Base-by-base conservation (phyloP, 73 alveolate genomes). In the Paramecium sonneborni region DNA sequence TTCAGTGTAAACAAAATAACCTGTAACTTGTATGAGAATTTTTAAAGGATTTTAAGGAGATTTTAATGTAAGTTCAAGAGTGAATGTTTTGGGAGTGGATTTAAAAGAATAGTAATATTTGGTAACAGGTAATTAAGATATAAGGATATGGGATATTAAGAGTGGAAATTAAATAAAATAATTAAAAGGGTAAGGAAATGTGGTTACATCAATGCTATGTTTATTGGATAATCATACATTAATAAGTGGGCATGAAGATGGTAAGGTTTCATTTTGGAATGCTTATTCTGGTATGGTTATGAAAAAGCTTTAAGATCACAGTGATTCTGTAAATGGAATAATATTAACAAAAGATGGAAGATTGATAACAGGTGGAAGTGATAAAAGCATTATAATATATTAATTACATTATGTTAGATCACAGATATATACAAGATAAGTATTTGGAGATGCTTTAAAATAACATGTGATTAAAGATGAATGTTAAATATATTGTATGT, bases 201-300 rank as follows among this genome's bases (percentile, higher is more conserved):
- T 38, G 12, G 24, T 79, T 5, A 79, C 90, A 18, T 38, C 76
- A 14, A 24, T 79, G 55, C 23, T 39, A 38, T 46, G 76, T 43
- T 23, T 79, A 20, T 18, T 23, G 8, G 90, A 79, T 79, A 41
- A 30, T 39, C 90, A 79, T 79, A 43, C 90, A 23, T n/a, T 79
- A 20, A 20, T 79, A 7, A 43, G 76, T 43, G 90, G 90, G 11
- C 30, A 38, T 24, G 90, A 79, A n/a, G 76, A 79, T 30, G 90
- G 90, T 38, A 43, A 44, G 14, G 46, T 79, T 12, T 9, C 30
- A 14, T 43, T 79, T 79, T 79, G 90, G 90, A 79, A 79, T 79
- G 90, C 76, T 1, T 79, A 79, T 79, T 21, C 55, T 79, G 90
- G 90, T 23, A 39, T 79, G 69, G 30, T n/a, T 8, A 79, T 79